Conservation (phyloP, 2,329 filamentous ascomycete genomes). For the Cadophora malorum region DNA sequence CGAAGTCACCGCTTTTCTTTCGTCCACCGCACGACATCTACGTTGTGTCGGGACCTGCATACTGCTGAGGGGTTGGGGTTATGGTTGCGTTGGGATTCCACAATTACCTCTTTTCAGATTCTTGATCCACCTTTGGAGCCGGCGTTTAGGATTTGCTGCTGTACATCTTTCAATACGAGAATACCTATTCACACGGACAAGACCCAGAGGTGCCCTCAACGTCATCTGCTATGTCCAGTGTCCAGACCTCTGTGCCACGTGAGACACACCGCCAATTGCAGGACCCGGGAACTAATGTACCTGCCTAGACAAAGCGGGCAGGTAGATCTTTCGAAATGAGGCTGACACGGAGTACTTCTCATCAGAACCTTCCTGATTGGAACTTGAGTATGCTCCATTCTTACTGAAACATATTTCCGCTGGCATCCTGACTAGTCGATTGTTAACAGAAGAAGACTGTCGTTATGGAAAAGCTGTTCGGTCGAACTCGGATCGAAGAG, state of each 20-base stretch:
- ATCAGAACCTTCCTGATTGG: neutral
- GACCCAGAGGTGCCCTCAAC: conserved; percentile 11
- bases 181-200: conserved; percentile 31
- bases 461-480: neutral
- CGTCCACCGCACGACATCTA: conserved; percentile 30
- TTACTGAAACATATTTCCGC: neutral
- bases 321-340: conserved; percentile 8
- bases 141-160: conserved; percentile 42
- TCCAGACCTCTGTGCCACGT: conserved; percentile 13
- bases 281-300: conserved; percentile 11
- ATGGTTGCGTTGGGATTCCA: conserved; percentile 34
- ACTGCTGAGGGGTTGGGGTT: conserved; percentile 37
- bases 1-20: conserved; percentile 30
- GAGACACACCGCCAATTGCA: conserved; percentile 15
- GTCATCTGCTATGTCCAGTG: neutral
- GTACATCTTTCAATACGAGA: conserved; percentile 35
- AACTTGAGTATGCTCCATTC: neutral
- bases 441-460: neutral
- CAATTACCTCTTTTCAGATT: conserved; percentile 33
- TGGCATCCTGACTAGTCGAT: neutral
- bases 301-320: neutral
- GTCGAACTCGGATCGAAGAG: neutral
- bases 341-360: neutral
- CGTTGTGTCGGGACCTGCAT: conserved; percentile 41
- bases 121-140: conserved; percentile 36